Base-by-base conservation (phyloP, 2,329 filamentous ascomycete genomes). In the Scolecobasidium constrictum region DNA sequence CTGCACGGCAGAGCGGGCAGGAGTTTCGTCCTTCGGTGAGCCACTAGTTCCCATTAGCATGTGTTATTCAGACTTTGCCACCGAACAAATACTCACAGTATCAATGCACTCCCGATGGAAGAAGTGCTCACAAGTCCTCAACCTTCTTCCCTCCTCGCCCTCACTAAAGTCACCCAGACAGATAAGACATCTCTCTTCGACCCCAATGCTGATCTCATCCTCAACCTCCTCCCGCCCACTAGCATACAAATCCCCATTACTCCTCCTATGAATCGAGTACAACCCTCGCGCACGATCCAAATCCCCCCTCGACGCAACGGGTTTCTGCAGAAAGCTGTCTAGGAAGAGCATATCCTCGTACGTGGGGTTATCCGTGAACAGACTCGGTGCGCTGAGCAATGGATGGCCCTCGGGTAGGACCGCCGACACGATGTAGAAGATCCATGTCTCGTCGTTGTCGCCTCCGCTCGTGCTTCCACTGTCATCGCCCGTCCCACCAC, bases 321-420 rank as follows among this genome's bases (percentile, higher is more conserved):
- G 78, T 2, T 53, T 83, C 83, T 3, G 73, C 78, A 83, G 63
- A 9, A 83, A 66, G 11, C 77, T 77, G 11, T 77, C 81, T 3
- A 83, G 66, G 35, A 83, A 62, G 55, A 82, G 73, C 78, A 83
- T 83, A 50, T 83, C 78, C 58, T 83, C 78, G 53, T 83, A 83
- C 1, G 78, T 81, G 2, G 78, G 78, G 40, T 78, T 77, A 59
- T 83, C 78, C 15, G 78, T 83, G 55, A 82, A 83, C 9, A 83
- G 64, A 50, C 77, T 81, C 11, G 78, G 79, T 16, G 79, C 81
- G 5, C 78, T 79, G 47, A 83, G 72, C 17, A 81, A 79, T 17
- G 78, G 79, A 54, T 83, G 78, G 49, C 81, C 80, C 51, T 82
- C 78, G 2, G 79, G 78, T 42, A 82, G 74, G 49, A 78, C 81